phyloP scores from a whole-genome alignment of 2,329 filamentous ascomycete species.

The Aphanocladium album region DNA sequence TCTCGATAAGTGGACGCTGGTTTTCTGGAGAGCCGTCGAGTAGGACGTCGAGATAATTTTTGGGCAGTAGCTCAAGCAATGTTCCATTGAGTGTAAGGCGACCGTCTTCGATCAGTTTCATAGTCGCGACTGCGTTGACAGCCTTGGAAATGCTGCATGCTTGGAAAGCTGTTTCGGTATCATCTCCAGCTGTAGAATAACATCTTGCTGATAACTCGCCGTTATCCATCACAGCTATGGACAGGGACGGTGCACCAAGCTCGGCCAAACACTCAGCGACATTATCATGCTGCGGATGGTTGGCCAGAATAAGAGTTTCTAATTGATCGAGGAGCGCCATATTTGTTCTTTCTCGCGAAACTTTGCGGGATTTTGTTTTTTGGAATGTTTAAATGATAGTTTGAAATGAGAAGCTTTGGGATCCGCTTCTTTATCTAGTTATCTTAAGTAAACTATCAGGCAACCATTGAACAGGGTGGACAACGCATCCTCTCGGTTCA shows the following conservation, averaged over 20 bases:
- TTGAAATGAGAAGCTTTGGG: not conserved
- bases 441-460: not conserved
- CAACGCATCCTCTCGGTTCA: not conserved
- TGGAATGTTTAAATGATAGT: too few relatives aligned
- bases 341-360: not conserved
- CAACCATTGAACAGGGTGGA: not conserved
- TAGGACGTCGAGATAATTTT: conserved; percentile 9
- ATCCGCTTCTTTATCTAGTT: too few relatives aligned
- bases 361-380: too few relatives aligned
- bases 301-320: not conserved
- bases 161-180: conserved; percentile 17
- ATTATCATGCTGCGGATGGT: not conserved
- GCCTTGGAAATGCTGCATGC: conserved; percentile 20
- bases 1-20: conserved; percentile 1
- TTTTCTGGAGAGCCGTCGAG: conserved; percentile 3
- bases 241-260: conserved; percentile 15
- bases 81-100: conserved; percentile 10
- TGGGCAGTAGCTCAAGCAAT: conserved; percentile 13
- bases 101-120: conserved; percentile 17
- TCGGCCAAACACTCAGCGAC: conserved; percentile 13
- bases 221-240: conserved; percentile 17
- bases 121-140: conserved; percentile 12
- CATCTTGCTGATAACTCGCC: conserved; percentile 16
- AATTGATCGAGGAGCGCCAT: not conserved
- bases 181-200: conserved; percentile 13